Percentiles rank a stretch among this genome's conserved stretches.
Conservation (phyloP, 306 rosid genomes). For the Sindora glabra region DNA sequence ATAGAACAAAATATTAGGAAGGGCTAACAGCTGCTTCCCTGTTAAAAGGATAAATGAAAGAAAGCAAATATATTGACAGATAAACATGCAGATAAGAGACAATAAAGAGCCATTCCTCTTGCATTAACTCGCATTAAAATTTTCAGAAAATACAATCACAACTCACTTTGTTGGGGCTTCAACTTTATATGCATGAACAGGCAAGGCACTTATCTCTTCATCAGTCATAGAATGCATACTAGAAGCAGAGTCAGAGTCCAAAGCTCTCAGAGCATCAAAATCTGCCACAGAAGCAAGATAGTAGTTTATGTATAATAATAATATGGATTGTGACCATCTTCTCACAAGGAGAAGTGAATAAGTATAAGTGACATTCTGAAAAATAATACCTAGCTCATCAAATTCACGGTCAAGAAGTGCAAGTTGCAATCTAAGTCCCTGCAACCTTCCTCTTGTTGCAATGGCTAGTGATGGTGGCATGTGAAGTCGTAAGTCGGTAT, state of each 20-base stretch:
- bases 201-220: constrained; percentile 56
- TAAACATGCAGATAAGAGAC: not conserved
- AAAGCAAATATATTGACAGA: not conserved
- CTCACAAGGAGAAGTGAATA: not conserved
- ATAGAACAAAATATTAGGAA: not conserved
- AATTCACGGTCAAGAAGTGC: constrained; percentile 92
- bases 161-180: constrained; percentile 35
- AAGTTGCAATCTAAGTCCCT: constrained; percentile 93
- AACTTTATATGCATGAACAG: constrained; percentile 45
- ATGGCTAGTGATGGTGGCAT: constrained; percentile 83
- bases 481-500: constrained; percentile 66
- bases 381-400: constrained; percentile 63
- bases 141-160: not conserved
- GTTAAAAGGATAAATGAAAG: not conserved
- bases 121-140: not conserved
- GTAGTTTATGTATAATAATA: not conserved
- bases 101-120: not conserved
- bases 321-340: not conserved
- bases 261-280: too few species aligned
- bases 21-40: not conserved
- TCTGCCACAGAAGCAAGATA: constrained; percentile 5
- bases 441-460: constrained; percentile 82
- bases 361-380: not conserved
- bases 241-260: constrained; percentile 24
- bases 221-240: constrained; percentile 40